phyloP scores from a whole-genome alignment of 169 alveolate genomes.

The Theileria equi region DNA sequence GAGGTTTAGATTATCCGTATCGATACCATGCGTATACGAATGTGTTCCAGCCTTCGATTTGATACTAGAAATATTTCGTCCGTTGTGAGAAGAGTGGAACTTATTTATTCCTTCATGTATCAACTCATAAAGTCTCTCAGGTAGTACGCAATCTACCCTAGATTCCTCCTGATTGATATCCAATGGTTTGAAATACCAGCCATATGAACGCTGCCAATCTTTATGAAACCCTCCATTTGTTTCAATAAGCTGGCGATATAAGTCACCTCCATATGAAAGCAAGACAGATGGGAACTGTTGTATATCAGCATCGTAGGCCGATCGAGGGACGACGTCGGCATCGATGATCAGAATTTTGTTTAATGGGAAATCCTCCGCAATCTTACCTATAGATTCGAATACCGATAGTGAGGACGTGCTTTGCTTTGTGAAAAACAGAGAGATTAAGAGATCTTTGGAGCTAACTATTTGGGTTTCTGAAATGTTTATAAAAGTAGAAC shows the following conservation, averaged over 20 bases:
- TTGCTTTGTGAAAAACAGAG: constrained; percentile 44
- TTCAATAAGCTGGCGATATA: constrained; percentile 32
- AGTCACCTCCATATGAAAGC: constrained; percentile 56
- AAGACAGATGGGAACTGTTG: constrained; percentile 61
- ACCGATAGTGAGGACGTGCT: constrained; percentile 49
- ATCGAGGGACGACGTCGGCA: constrained; percentile 58
- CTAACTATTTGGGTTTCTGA: constrained; percentile 25
- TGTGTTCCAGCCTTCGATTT: constrained; percentile 44
- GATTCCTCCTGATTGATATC: too few relatives aligned
- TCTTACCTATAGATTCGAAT: constrained; percentile 32
- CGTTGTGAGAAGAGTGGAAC: constrained; percentile 12
- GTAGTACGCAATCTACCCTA: constrained; percentile 15
- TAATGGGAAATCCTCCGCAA: constrained; percentile 31
- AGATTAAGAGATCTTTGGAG: constrained; percentile 34
- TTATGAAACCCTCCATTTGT: constrained; percentile 17
- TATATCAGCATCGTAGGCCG: constrained; percentile 62
- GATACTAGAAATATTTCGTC: constrained; percentile 15
- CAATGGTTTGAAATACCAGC: constrained; percentile 19
- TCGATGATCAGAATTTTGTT: constrained; percentile 43
- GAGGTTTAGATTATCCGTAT: constrained; percentile 59
- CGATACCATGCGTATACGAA: constrained; percentile 60
- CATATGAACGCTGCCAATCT: constrained; percentile 13
- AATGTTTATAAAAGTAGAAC: not conserved
- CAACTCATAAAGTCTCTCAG: constrained; percentile 12
- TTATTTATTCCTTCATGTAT: constrained; percentile 16